Conservation (phyloP, 768 basidiomycete species). For the Boletus speciosus region DNA sequence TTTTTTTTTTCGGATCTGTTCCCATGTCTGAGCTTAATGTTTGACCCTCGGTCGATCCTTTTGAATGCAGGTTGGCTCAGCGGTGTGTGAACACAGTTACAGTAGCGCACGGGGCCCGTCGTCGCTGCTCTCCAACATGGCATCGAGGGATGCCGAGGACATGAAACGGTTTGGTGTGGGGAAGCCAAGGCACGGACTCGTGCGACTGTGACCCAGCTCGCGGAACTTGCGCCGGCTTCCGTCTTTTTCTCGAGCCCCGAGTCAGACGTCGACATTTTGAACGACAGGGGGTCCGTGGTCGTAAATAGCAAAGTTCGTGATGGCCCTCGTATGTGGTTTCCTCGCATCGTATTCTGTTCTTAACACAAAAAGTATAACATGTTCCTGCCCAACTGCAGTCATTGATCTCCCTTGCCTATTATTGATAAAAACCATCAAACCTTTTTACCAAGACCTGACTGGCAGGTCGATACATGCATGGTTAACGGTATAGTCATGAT, state of each 20-base stretch:
- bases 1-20: too few species aligned
- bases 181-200: slow-evolving; percentile 44
- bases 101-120: slow-evolving; percentile 50
- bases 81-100: neutral
- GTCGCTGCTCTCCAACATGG: slow-evolving; percentile 56
- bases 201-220: slow-evolving; percentile 42
- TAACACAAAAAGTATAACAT: slow-evolving; percentile 1
- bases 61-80: too few species aligned
- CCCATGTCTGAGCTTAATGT: slow-evolving; percentile 9
- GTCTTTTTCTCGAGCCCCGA: slow-evolving; percentile 51
- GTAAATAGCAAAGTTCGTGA: slow-evolving; percentile 9
- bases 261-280: slow-evolving; percentile 25
- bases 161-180: slow-evolving; percentile 55
- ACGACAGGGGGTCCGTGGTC: slow-evolving; percentile 36
- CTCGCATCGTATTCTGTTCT: neutral
- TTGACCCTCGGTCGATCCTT: slow-evolving; percentile 36
- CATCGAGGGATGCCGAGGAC: slow-evolving; percentile 48
- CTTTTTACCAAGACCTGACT: slow-evolving; percentile 2
- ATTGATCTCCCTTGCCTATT: slow-evolving; percentile 4
- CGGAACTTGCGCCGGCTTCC: slow-evolving; percentile 50
- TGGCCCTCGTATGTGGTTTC: neutral
- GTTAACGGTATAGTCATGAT: neutral
- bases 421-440: slow-evolving; percentile 2
- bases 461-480: neutral
- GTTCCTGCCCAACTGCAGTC: neutral